These are phyloP conservation scores for Schizophyllum amplum DNA, from an alignment of 1,284 basidiomycete genomes.

Conservation along the genomic window DNA sequence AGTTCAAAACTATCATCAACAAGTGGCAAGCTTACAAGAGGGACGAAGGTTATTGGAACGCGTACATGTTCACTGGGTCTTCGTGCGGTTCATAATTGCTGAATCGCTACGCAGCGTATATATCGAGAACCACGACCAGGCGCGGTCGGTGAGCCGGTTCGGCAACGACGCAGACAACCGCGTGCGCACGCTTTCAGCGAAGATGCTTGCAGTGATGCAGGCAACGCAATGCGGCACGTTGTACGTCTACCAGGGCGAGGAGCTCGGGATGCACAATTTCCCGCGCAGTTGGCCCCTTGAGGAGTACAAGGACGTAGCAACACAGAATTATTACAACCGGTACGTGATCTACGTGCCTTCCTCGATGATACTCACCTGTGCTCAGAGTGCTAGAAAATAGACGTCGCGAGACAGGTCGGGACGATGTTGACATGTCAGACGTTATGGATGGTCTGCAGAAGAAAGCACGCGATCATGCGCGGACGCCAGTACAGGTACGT, in stretches of 20 bases:
- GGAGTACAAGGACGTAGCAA: constrained; percentile 63
- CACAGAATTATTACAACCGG: constrained; percentile 42
- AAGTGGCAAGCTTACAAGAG: constrained; percentile 57
- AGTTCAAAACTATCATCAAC: constrained; percentile 47
- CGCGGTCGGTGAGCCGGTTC: constrained; percentile 57
- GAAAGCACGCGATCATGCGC: constrained; percentile 65
- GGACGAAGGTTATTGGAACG: constrained; percentile 57
- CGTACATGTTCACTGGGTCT: constrained; percentile 28
- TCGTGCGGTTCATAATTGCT: background rate
- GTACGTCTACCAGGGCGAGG: constrained; percentile 71
- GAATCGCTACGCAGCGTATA: constrained; percentile 31
- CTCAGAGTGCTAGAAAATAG: constrained; percentile 28
- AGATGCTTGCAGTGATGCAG: constrained; percentile 58
- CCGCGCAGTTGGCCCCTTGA: constrained; percentile 60
- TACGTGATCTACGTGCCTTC: constrained; percentile 15
- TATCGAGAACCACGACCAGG: constrained; percentile 64
- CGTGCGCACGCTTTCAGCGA: constrained; percentile 49
- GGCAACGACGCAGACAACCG: constrained; percentile 45
- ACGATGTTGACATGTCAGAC: constrained; percentile 50
- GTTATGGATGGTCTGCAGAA: constrained; percentile 46
- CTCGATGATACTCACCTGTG: background rate
- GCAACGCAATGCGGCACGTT: constrained; percentile 57
- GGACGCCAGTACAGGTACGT: constrained; percentile 56
- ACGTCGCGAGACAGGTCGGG: constrained; percentile 27
- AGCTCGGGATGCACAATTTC: constrained; percentile 65